Conservation (phyloP, 140 eudicot genomes). For the Senecio squalidus region DNA sequence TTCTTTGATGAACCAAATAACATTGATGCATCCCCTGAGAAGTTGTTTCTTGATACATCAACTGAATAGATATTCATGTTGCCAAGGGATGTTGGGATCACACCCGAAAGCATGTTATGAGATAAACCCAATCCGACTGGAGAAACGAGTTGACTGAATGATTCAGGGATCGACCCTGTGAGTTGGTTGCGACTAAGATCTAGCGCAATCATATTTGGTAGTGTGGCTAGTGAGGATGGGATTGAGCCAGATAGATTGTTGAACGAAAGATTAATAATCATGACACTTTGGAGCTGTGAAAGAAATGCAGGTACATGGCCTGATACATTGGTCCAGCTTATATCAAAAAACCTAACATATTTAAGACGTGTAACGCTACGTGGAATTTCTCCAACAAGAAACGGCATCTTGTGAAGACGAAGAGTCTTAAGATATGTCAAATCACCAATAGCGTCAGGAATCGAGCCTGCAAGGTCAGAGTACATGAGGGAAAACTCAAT, state of each 20-base stretch:
- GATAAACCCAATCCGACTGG: constrained; percentile 21
- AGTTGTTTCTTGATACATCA: constrained; percentile 50
- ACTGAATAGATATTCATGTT: constrained; percentile 17
- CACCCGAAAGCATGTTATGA: constrained; percentile 48
- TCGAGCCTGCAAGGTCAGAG: constrained; percentile 37
- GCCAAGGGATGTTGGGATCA: constrained; percentile 43
- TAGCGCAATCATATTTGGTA: constrained; percentile 30
- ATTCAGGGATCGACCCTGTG: constrained; percentile 46
- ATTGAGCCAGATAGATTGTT: constrained; percentile 45
- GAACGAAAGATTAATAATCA: constrained; percentile 35
- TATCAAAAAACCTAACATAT: constrained; percentile 26
- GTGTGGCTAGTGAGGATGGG: constrained; percentile 45
- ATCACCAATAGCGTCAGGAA: constrained; percentile 39
- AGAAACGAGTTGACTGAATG: constrained; percentile 34
- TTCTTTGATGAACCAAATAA: constrained; percentile 40
- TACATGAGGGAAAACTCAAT: constrained; percentile 24
- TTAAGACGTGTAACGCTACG: constrained; percentile 16
- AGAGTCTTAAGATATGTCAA: constrained; percentile 35
- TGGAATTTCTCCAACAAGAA: constrained; percentile 45
- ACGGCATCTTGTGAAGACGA: constrained; percentile 48
- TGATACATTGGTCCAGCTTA: constrained; percentile 48
- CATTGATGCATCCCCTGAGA: constrained; percentile 61
- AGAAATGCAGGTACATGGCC: constrained; percentile 47
- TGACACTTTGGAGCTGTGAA: constrained; percentile 27
- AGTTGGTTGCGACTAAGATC: constrained; percentile 42